Base-by-base conservation (phyloP, 2,329 filamentous ascomycete genomes). In the Xylaria digitata region DNA sequence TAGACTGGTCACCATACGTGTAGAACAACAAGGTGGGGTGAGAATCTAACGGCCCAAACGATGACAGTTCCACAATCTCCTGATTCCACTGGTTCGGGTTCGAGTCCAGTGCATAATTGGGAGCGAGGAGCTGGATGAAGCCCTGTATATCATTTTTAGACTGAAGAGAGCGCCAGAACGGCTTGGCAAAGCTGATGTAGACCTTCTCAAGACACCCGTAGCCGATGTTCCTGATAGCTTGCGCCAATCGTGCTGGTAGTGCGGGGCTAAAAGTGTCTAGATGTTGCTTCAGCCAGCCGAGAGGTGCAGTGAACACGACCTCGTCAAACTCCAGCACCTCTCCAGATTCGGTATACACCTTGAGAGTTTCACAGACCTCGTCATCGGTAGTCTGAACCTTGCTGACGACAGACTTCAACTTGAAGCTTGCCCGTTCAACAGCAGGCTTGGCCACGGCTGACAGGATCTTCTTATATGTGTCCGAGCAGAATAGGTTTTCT, bases 11-110 rank as follows among this genome's bases (percentile, higher is more conserved):
- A 43, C 91, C 91, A 74, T 89, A 90, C 42, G 85, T 89, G 81
- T 94, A 97, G 84, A 97, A 97, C 30, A 97, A 86, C 3, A 97
- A 84, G 0, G 93, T 96, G 7, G 94, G 91, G 66, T 97, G 93
- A 0, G 90, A 85, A 57, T 82, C 83, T 1, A 80, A 74, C 0
- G 75, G 72, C 0, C 87, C 84, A 1, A 96, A 83, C 1, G 90
- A 88, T 48, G 91, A 89, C 23, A 97, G 85, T 65, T 95, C 94
- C 65, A 96, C 84, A 60, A 89, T 86, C 80, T 95, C 90, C 78
- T 93, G 91, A 68, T 89, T 87, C 92, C 92, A 96, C 66, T 83
- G 79, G 6, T 84, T 73, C 1, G 88, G 86, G 71, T 91, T 90
- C 1, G 87, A 86, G 57, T 85, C 80, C 0, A 81, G 69, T 0